Percentiles rank a stretch among this genome's conserved stretches.
phyloP scores from a whole-genome alignment of 441 rosid genomes.

The Oxalis stricta region DNA sequence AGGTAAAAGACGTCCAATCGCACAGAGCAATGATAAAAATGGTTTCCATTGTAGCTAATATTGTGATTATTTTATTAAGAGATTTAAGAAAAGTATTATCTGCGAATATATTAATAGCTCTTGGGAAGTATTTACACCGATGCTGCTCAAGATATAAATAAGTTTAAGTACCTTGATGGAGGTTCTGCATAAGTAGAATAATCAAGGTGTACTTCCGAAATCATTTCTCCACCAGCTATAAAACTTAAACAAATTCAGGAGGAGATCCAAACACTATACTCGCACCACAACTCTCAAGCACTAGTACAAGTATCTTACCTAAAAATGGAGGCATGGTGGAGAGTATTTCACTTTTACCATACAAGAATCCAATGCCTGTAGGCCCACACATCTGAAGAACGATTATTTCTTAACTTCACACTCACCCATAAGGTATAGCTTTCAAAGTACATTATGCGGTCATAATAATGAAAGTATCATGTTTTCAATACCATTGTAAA shows the following conservation, averaged over 20 bases:
- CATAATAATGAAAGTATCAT: no score
- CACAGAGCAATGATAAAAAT: background rate
- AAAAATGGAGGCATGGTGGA: slow-evolving; percentile 88
- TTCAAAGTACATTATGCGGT: no score
- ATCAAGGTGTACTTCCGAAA: slow-evolving; percentile 81
- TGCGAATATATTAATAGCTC: no score
- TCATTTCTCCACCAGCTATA: slow-evolving; percentile 96
- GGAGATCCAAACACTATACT: slow-evolving; percentile 1
- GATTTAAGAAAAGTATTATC: no score
- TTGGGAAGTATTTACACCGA: background rate
- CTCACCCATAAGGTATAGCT: slow-evolving; percentile 12
- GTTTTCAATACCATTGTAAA: no score
- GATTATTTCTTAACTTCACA: slow-evolving; percentile 49
- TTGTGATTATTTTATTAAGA: no score
- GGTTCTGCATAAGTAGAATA: slow-evolving; percentile 93
- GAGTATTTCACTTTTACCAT: slow-evolving; percentile 66
- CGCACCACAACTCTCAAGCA: background rate
- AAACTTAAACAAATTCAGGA: slow-evolving; percentile 4
- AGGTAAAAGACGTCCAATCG: background rate
- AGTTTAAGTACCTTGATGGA: slow-evolving; percentile 62
- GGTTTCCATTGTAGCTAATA: no score
- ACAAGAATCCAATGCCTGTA: slow-evolving; percentile 97
- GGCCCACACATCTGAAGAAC: slow-evolving; percentile 99
- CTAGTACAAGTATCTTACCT: slow-evolving; percentile 31
- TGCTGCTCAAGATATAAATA: slow-evolving; percentile 2